Evolutionary conservation across 2,329 filamentous ascomycete genomes (phyloP), one percentile per base, ranked within the genome.

Genomic region (Cordyceps militaris): DNA sequence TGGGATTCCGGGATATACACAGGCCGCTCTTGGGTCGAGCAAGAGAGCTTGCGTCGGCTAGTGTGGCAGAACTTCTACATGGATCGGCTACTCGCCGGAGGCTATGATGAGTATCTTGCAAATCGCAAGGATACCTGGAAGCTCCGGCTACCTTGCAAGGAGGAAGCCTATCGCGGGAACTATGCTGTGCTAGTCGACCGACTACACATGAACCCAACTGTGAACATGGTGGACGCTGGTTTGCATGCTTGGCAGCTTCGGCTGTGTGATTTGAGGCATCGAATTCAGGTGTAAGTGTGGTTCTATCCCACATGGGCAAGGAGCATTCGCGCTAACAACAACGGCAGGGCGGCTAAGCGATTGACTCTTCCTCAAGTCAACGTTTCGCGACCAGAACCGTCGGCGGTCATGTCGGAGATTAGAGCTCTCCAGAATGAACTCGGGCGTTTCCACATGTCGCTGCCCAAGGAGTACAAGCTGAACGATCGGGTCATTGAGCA

Each of bases 31-130:
- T 73, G 71, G 53, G 59, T 67, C 14, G 66, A 73, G 26, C 71
- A 73, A 53, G 73, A 75, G 60, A 68, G 62, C 6, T 61, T 69
- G 14, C 66, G 73, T 24, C 68, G 73, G 8, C 65, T 73, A 23
- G 71, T 68, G 2, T 75, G 73, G 73, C 69, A 71, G 36, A 63
- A 74, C 42, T 75, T 73, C 58, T 63, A 70, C 46, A 61, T 74
- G 46, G 73, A 75, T 51, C 68, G 73, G 8, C 60, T 72, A 24
- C 65, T 74, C 11, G 71, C 73, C 1, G 71, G 69, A 2, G 73
- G 73, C 1, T 75, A 73, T 47, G 72, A 74, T 26, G 72, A 73
- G 50, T 74, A 75, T 57, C 67, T 75, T 21, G 66, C 66, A 13
- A 70, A 70, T 32, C 67, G 69, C 11, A 66, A 70, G 6, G 69